Base-by-base conservation (phyloP, 345 rosid genomes). In the Limnanthes douglasii region DNA sequence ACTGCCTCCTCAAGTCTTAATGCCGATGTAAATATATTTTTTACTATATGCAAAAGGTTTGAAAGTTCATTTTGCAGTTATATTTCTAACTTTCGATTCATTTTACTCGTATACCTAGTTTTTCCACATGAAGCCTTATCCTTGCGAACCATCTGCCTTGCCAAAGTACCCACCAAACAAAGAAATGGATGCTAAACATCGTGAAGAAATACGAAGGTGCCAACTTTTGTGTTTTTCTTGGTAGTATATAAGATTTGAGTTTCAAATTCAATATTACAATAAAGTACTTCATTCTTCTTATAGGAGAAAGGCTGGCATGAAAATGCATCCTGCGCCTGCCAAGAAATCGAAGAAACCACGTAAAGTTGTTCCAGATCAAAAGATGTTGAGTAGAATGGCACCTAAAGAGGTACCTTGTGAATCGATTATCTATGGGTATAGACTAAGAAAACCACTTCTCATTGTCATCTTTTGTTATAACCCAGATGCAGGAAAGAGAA, bases 111-210 rank as follows among this genome's bases (percentile, higher is more conserved):
- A n/a, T n/a, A n/a, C n/a, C 20, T 61, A 75, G 93, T 75, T 69
- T 48, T 75, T 80, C 62, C 59, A 39, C 22, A 67, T 72, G 30
- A 41, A 31, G 45, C 93, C 93, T 25, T 68, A 53, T 26, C 65
- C 93, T 0, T 75, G 83, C 40, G 75, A 72, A 10, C 83, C 93
- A 14, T 75, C 86, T 44, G 56, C 55, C 48, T 54, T 80, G 54
- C 86, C 86, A 40, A 70, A 62, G 56, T 80, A 80, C 53, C 62
- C 86, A 31, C 83, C 93, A 34, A 80, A 65, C 50, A 80, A 65
- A 47, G 93, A 80, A 61, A 65, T 80, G 51, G 86, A 80, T 57
- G 93, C 77, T 26, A 80, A 72, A 61, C 24, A 39, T 16, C 68
- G 83, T 1, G 82, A 80, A 12, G 86, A 69, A 12, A 40, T 57